Evolutionary conservation across 1,284 basidiomycete genomes (phyloP), one percentile per base, ranked within the genome.

Genomic region (Moniliophthora roreri): DNA sequence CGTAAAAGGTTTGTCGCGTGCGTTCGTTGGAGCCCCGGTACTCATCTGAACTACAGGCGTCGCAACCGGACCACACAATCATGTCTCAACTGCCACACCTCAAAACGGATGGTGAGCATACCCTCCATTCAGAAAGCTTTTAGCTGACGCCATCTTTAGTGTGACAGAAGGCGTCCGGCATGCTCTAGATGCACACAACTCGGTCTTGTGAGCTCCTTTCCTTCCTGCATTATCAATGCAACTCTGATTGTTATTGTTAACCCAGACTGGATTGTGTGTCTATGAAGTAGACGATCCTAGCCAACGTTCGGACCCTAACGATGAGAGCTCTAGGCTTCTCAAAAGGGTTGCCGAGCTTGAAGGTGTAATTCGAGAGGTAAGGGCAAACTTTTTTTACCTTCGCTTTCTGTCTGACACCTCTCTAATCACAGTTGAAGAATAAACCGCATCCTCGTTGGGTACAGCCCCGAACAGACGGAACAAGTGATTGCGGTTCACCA

Each of bases 281-380:
- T 93, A 92, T 62, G 89, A 93, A 66, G 83, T 92, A 3, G 90
- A 91, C 63, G 88, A 92, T 63, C 84, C 85, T 7, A 82, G 73
- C 66, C 75, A 84, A 72, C 69, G 76, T 72, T 61, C 63, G 11
- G 71, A 75, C 50, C 61, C 62, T n/a, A 75, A 77, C 57, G 85
- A 87, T 54, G 90, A 92, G 64, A 78, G 78, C 37, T 77, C 81
- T 38, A 77, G 85, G 37, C 74, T 93, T 28, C 79, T 88, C 51
- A 82, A 83, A 55, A 82, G 90, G 38, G 85, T 93, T 28, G 89
- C 89, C 7, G 90, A 93, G 62, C 76, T 93, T 2, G 91, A 93
- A 67, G 85, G 87, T 51, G 87, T 93, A 28, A 87, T 93, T 54
- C 82, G 90, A 37, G 89, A 92, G 74, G 85, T 84, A 64, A 55